These are phyloP conservation scores for Avena atlantica DNA, from an alignment of 176 grass and related monocot species.

Conservation along the genomic window DNA sequence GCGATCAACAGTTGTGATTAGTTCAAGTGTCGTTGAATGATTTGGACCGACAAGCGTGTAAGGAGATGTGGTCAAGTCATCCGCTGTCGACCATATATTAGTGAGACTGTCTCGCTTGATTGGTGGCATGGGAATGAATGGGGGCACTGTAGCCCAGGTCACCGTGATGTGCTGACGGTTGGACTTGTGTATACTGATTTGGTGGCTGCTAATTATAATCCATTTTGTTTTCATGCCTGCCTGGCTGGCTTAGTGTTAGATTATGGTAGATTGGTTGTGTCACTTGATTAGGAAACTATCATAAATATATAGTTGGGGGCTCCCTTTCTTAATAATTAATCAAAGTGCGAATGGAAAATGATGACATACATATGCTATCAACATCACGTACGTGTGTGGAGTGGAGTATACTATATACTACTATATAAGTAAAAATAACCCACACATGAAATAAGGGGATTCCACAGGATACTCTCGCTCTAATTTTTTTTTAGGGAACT, in stretches of 20 bases:
- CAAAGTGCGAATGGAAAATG: background rate
- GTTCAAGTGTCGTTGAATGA: constrained; percentile 51
- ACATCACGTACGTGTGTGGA: background rate
- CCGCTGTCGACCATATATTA: constrained; percentile 33
- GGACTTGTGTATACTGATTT: constrained; percentile 30
- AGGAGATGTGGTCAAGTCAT: constrained; percentile 37
- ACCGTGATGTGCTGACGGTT: constrained; percentile 12
- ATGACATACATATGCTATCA: background rate
- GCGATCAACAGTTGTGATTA: background rate
- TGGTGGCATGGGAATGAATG: constrained; percentile 42
- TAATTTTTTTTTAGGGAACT: no score
- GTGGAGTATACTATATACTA: background rate
- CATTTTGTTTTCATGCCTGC: background rate
- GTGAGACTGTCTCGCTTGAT: constrained; percentile 27
- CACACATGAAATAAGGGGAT: background rate
- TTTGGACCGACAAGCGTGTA: constrained; percentile 51
- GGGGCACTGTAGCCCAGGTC: constrained; percentile 5
- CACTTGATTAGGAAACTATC: background rate
- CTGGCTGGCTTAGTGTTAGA: background rate
- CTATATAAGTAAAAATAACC: background rate
- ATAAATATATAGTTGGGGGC: background rate
- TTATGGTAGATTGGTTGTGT: background rate
- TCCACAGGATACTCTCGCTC: background rate
- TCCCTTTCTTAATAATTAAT: background rate
- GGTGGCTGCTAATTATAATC: background rate